A percentile compares a stretch with the other conserved stretches of the same genome.
These are phyloP conservation scores for Claviceps humidiphila DNA, from an alignment of 2,329 filamentous ascomycete species.

Conservation along the genomic window DNA sequence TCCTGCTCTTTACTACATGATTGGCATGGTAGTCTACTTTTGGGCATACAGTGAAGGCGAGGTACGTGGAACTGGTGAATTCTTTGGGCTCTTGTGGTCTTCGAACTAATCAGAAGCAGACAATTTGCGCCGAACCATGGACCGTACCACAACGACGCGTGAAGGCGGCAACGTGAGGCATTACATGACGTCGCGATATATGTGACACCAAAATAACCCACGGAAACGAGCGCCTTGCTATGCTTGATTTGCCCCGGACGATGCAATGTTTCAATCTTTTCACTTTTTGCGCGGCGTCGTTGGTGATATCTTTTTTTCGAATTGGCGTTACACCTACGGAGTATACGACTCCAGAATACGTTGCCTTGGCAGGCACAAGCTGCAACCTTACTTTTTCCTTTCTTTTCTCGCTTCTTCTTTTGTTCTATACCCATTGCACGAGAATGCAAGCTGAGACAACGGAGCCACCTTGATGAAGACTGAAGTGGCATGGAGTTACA, in stretches of 20 bases:
- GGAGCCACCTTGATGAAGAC: not conserved
- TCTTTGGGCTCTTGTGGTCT: not conserved
- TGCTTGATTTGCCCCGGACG: not conserved
- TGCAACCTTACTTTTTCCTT: not conserved
- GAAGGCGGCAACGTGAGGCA: conserved; percentile 8
- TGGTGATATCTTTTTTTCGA: not conserved
- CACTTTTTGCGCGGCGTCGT: conserved; percentile 6
- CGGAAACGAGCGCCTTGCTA: not conserved
- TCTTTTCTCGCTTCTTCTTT: not conserved
- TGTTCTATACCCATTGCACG: not conserved
- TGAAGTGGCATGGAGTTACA: not conserved
- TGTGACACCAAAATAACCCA: not conserved
- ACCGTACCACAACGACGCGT: conserved; percentile 46
- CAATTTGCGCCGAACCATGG: conserved; percentile 58
- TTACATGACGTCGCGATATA: not conserved
- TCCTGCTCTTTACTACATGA: conserved; percentile 78
- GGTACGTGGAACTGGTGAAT: conserved; percentile 40
- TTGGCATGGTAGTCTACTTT: conserved; percentile 80
- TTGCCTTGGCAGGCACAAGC: not conserved
- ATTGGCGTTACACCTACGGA: not conserved
- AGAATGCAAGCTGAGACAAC: not conserved
- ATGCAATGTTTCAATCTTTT: not conserved
- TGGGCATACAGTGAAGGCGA: conserved; percentile 97
- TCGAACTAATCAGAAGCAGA: conserved; percentile 26
- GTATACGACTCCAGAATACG: not conserved